Evolutionary conservation across 306 rosid species (phyloP).

Genomic region (Sechiopsis laciniata): DNA sequence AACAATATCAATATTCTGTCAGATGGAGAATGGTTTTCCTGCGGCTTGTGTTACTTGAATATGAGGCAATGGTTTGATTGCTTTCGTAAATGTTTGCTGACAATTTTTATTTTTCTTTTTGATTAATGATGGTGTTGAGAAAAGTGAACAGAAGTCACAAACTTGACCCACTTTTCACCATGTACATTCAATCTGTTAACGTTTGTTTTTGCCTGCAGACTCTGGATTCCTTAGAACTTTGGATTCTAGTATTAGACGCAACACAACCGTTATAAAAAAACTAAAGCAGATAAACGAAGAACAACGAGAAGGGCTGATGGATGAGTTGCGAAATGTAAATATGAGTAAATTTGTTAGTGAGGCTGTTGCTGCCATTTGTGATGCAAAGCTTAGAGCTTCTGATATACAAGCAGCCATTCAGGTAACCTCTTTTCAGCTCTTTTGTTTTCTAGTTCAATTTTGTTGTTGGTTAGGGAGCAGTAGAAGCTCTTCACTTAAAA

Average conservation of each 20-base stretch:
- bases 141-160: not conserved
- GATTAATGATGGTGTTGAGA: not conserved
- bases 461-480: not conserved
- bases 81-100: not conserved
- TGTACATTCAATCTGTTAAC: slow-evolving; percentile 11
- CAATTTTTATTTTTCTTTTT: not conserved
- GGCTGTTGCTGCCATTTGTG: slow-evolving; percentile 92
- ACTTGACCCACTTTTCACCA: not conserved
- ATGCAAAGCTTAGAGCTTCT: slow-evolving; percentile 84
- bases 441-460: slow-evolving; percentile 4
- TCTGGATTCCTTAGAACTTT: slow-evolving; percentile 77
- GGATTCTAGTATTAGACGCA: slow-evolving; percentile 96
- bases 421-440: slow-evolving; percentile 35
- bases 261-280: slow-evolving; percentile 91
- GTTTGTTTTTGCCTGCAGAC: slow-evolving; percentile 43
- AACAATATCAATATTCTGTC: not conserved
- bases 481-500: not conserved
- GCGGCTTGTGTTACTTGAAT: not conserved
- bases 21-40: not conserved
- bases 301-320: slow-evolving; percentile 83
- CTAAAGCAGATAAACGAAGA: slow-evolving; percentile 96
- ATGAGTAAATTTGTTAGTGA: slow-evolving; percentile 97
- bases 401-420: slow-evolving; percentile 96
- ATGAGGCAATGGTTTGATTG: not conserved
- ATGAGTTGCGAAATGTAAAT: slow-evolving; percentile 79